These are phyloP conservation scores for Exophiala calicioides DNA, from an alignment of 2,329 filamentous ascomycete species.

Conservation along the genomic window DNA sequence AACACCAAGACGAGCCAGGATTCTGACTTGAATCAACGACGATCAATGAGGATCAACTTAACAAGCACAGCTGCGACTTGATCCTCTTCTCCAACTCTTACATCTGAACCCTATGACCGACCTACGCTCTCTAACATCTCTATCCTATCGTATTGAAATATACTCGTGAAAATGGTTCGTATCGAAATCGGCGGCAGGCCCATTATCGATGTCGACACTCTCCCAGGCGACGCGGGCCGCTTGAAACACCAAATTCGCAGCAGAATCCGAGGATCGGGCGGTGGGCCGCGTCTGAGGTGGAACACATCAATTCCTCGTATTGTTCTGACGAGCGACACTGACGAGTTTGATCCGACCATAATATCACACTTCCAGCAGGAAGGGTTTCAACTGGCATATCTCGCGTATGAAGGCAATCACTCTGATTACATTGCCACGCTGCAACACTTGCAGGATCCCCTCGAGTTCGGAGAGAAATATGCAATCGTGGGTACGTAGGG, in stretches of 20 bases:
- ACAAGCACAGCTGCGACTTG: too few relatives aligned
- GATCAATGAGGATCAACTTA: too few relatives aligned
- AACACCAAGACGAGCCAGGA: too few relatives aligned
- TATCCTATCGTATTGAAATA: not conserved
- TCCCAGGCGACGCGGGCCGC: slow-evolving; percentile 7
- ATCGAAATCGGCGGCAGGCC: slow-evolving; percentile 26
- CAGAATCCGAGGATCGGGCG: slow-evolving; percentile 8
- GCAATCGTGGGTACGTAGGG: slow-evolving; percentile 58
- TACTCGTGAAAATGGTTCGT: slow-evolving; percentile 14
- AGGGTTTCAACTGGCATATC: slow-evolving; percentile 61
- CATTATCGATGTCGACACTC: slow-evolving; percentile 25
- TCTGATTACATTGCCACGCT: slow-evolving; percentile 55
- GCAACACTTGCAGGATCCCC: slow-evolving; percentile 53
- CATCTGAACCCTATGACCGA: not conserved
- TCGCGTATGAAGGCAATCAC: slow-evolving; percentile 55
- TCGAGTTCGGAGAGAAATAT: slow-evolving; percentile 62
- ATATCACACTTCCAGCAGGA: slow-evolving; percentile 60
- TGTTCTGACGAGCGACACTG: slow-evolving; percentile 31
- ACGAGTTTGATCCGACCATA: slow-evolving; percentile 55
- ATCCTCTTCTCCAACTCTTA: not conserved
- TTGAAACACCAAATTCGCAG: slow-evolving; percentile 16
- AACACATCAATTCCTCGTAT: slow-evolving; percentile 22
- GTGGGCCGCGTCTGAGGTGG: slow-evolving; percentile 26
- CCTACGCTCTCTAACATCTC: not conserved
- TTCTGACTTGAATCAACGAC: too few relatives aligned